Percentiles rank a stretch among this genome's conserved stretches.
phyloP scores from a whole-genome alignment of 345 rosid genomes.

The Bruguiera gymnorhiza region DNA sequence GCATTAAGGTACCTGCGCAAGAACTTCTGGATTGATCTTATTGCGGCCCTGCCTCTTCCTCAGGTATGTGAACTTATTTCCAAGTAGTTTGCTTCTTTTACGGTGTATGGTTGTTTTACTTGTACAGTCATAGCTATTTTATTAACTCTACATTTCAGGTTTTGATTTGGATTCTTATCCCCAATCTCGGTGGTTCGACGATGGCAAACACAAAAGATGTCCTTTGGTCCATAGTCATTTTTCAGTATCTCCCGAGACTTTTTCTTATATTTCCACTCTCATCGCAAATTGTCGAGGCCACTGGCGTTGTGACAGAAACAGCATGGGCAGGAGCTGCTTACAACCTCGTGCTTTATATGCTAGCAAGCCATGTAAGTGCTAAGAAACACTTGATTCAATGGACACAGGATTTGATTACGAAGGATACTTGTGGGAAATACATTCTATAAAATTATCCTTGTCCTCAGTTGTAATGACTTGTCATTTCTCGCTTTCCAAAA shows the following conservation, averaged over 20 bases:
- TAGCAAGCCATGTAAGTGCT: conserved; percentile 92
- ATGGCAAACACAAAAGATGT: conserved; percentile 78
- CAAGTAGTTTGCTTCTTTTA: background rate
- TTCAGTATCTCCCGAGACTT: conserved; percentile 74
- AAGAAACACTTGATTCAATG: background rate
- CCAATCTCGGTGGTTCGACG: conserved; percentile 65
- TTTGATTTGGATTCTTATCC: conserved; percentile 75
- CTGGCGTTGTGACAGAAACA: conserved; percentile 84
- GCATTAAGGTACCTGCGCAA: conserved; percentile 51
- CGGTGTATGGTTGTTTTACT: background rate
- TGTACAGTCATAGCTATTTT: background rate
- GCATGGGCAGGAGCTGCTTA: conserved; percentile 98
- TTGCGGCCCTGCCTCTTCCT: conserved; percentile 89
- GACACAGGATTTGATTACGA: too few species aligned
- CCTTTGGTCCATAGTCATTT: conserved; percentile 78
- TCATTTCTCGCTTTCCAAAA: background rate
- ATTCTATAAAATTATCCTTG: too few species aligned
- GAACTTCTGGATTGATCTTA: conserved; percentile 65
- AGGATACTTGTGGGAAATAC: too few species aligned
- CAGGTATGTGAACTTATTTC: conserved; percentile 41
- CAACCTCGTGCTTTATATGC: conserved; percentile 84
- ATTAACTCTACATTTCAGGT: conserved; percentile 41
- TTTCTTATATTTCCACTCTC: conserved; percentile 74
- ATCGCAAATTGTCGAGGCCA: conserved; percentile 71
- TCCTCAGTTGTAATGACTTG: background rate